A percentile compares a stretch with the other conserved stretches of the same genome.
Conservation (phyloP, 2,329 filamentous ascomycete genomes). For the Emergomyces africanus region DNA sequence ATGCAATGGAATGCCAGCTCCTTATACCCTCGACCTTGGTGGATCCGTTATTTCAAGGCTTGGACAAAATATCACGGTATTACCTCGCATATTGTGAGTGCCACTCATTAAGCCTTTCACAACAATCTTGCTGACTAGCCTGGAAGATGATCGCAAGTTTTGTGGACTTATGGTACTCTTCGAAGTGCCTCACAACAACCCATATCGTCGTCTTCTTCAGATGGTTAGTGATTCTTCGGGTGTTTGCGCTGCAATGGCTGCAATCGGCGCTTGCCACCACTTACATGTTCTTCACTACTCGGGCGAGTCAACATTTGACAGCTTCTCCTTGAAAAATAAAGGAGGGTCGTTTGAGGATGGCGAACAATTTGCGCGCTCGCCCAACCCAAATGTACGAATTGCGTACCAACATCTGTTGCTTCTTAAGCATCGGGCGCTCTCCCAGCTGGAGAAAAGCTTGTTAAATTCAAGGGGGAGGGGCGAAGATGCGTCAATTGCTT, state of each 20-base stretch:
- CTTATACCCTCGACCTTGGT: conserved; percentile 7
- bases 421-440: conserved; percentile 38
- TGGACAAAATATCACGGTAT: conserved; percentile 31
- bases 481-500: conserved; percentile 33
- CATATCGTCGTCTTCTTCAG: conserved; percentile 36
- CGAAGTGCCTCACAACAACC: conserved; percentile 33
- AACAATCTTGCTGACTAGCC: background rate
- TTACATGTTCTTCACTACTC: conserved; percentile 2
- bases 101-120: background rate
- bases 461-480: conserved; percentile 19
- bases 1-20: background rate
- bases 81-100: conserved; percentile 34
- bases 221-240: conserved; percentile 33
- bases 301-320: background rate
- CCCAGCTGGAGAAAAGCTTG: conserved; percentile 26
- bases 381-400: background rate
- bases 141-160: conserved; percentile 25
- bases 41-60: conserved; percentile 36
- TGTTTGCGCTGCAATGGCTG: conserved; percentile 35
- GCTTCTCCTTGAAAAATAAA: background rate
- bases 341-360: background rate
- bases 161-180: conserved; percentile 36
- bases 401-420: conserved; percentile 30
- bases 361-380: background rate
- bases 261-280: conserved; percentile 37